A percentile compares a stretch with the other conserved stretches of the same genome.
phyloP scores from a whole-genome alignment of 495 filamentous ascomycete species.

The Daldinia childiae region DNA sequence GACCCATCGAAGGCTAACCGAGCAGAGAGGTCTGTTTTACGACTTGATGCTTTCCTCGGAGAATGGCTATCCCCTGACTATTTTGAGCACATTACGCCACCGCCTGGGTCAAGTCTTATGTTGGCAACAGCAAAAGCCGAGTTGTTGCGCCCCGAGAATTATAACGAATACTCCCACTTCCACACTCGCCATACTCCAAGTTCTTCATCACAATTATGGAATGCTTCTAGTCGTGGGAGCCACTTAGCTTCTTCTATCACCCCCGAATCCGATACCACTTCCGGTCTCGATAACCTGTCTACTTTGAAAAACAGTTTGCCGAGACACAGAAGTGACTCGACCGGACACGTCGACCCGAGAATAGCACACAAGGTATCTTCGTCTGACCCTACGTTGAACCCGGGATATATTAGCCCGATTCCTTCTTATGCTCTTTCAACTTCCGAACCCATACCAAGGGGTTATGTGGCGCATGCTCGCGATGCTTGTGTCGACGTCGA shows the following conservation, averaged over 20 bases:
- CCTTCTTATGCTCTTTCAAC: slow-evolving; percentile 85
- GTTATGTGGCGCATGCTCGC: slow-evolving; percentile 91
- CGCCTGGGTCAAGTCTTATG: slow-evolving; percentile 86
- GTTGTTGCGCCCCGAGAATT: slow-evolving; percentile 74
- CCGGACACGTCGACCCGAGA: slow-evolving; percentile 24
- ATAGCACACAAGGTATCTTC: slow-evolving; percentile 19
- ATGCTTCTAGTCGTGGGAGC: slow-evolving; percentile 32
- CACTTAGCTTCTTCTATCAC: slow-evolving; percentile 20
- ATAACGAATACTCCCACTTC: slow-evolving; percentile 58
- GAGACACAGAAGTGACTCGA: slow-evolving; percentile 32
- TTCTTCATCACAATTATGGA: slow-evolving; percentile 53
- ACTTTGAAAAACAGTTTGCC: slow-evolving; percentile 43
- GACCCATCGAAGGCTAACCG: not conserved
- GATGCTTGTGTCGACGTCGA: slow-evolving; percentile 87
- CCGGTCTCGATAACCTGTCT: slow-evolving; percentile 41
- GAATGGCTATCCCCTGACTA: slow-evolving; percentile 96
- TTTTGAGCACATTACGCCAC: slow-evolving; percentile 89
- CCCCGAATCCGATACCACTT: slow-evolving; percentile 19
- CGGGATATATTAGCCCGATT: slow-evolving; percentile 74
- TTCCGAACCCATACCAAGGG: slow-evolving; percentile 81
- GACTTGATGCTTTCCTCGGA: slow-evolving; percentile 91
- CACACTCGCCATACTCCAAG: slow-evolving; percentile 46
- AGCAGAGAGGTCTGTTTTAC: slow-evolving; percentile 67
- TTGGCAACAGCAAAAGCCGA: slow-evolving; percentile 86
- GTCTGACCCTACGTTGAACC: slow-evolving; percentile 15